phyloP scores from a whole-genome alignment of 1,139 yeast genomes.

The Torulaspora pretoriensis region DNA sequence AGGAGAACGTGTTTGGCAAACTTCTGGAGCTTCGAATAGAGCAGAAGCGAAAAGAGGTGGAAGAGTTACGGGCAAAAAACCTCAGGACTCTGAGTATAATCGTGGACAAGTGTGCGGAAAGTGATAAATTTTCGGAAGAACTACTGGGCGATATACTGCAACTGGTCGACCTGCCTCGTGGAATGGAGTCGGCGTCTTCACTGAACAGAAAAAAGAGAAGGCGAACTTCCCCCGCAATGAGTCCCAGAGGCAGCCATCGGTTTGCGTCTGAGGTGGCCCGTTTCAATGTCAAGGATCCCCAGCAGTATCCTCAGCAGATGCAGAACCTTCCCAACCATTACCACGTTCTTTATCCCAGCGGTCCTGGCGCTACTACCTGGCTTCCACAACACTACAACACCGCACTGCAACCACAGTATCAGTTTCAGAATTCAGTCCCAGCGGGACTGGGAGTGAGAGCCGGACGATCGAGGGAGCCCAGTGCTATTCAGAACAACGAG shows the following conservation, averaged over 20 bases:
- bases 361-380: constrained; percentile 12
- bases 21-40: constrained; percentile 21
- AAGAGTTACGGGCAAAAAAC: constrained; percentile 20
- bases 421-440: constrained; percentile 10
- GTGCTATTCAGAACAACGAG: constrained; percentile 6
- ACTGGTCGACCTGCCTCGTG: constrained; percentile 7
- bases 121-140: constrained; percentile 18
- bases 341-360: constrained; percentile 6
- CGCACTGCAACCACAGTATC: constrained; percentile 8
- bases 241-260: constrained; percentile 19
- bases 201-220: constrained; percentile 17
- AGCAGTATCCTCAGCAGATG: constrained; percentile 2
- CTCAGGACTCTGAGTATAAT: constrained; percentile 18
- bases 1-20: constrained; percentile 16
- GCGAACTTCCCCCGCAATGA: constrained; percentile 16
- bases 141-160: constrained; percentile 19
- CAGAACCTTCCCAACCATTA: constrained; percentile 7
- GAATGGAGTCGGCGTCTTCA: background rate
- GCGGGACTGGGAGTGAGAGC: constrained; percentile 15
- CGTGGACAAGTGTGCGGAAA: constrained; percentile 21
- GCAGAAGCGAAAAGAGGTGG: constrained; percentile 21
- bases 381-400: constrained; percentile 10
- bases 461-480: constrained; percentile 7
- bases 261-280: constrained; percentile 19
- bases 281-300: constrained; percentile 3